Conservation (phyloP, 2,329 filamentous ascomycete species). For the Fusarium duplospermum region DNA sequence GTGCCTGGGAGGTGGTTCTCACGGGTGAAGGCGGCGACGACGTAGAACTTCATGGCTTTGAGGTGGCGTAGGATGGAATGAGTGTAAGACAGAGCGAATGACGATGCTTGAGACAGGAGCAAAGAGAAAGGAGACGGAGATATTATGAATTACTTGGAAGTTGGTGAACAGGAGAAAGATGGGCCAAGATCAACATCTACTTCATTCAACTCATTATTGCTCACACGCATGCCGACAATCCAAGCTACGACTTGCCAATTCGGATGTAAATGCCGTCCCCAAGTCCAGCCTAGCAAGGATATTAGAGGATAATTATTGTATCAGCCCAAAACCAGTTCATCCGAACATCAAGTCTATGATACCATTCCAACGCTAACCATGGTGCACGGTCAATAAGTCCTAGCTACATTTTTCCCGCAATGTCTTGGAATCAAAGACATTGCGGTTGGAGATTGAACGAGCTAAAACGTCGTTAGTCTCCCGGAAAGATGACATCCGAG, state of each 20-base stretch:
- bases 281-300: not conserved
- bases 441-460: not conserved
- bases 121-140: not conserved
- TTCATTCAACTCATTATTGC: not conserved
- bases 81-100: constrained; percentile 18
- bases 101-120: not conserved
- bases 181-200: not conserved
- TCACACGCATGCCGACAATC: not conserved
- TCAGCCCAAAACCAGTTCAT: not conserved
- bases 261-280: not conserved
- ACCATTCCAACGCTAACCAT: not conserved
- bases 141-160: not conserved
- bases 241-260: not conserved
- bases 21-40: constrained; percentile 18
- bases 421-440: constrained; percentile 18
- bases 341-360: not conserved
- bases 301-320: not conserved
- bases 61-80: not conserved
- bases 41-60: constrained; percentile 31
- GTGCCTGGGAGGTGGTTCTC: not conserved
- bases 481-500: constrained; percentile 20
- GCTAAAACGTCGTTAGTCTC: constrained; percentile 16
- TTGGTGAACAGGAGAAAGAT: not conserved
- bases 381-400: not conserved
- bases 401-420: not conserved